Evolutionary conservation across 306 rosid genomes (phyloP), one percentile per base, ranked within the genome.

Genomic region (Sindora glabra): DNA sequence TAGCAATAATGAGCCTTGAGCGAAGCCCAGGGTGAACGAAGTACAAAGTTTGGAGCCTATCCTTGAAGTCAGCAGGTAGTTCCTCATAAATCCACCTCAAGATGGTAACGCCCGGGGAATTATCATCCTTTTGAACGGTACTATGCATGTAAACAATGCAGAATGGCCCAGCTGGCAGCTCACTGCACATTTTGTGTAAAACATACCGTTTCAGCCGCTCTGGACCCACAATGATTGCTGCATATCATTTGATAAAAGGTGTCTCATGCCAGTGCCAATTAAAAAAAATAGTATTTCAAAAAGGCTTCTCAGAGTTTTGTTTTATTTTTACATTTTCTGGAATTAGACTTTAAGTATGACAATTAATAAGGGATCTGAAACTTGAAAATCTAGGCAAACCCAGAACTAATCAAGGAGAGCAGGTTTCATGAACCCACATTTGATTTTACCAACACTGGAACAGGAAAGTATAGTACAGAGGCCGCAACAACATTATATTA

Each of bases 151-250:
- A 92, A 63, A 80, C 96, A 57, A 92, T 56, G 74, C 88, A 86
- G 77, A 79, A 92, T 3, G 86, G 86, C 27, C 83, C 98, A 38
- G 86, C 95, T 11, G 79, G 69, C 75, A 81, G 62, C 58, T 86
- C 98, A n/a, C 79, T 83, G 76, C 78, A 56, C 34, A 88, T 64
- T 67, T 83, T 92, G 68, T 86, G 86, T 60, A 76, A 59, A 56
- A 92, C 78, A 62, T 81, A 92, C 70, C 70, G 79, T 83, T 83
- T 92, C 70, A 92, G 76, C 76, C 95, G 77, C 69, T 92, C 98
- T 5, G 80, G 86, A 73, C 79, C 70, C 50, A 92, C 83, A 68
- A 83, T 78, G 4, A 68, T 64, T 44, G 98, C 98, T 91, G 92
- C 73, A 76, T 45, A 57, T 16, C 46, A 75, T 69, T 72, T 38